Evolutionary conservation across 805 yeast species (phyloP), one percentile per base, ranked within the genome.

Genomic region (Saturnispora mendoncae): DNA sequence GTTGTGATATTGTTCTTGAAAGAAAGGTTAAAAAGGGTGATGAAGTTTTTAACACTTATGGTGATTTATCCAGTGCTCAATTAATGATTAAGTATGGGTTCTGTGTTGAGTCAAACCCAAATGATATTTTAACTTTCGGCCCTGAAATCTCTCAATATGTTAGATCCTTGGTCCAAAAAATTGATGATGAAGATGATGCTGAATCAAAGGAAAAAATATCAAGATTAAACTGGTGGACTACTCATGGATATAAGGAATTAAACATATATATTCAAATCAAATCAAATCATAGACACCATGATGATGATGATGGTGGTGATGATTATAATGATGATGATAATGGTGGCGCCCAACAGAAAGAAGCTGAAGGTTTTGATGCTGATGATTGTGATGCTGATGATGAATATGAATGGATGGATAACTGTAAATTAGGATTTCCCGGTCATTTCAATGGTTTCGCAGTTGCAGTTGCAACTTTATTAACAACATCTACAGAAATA

Each of bases 41-140:
- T 10, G 96, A 90, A 53, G 53, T 90, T 12, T 84, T 78, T 65
- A 87, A 85, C 60, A 78, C 92, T 0, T 88, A 87, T 52, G 97
- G 96, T 0, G 80, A 78, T 21, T 65, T 80, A 30, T 61, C 79
- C 13, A 85, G 84, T 50, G 67, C 82, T 0, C 69, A 74, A 28
- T 61, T 88, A 31, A 57, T 87, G 12, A 75, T 87, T 12, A 70
- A 84, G 43, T 88, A 87, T 56, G 96, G 96, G 1, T 87, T 88
- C 56, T 72, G 79, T 8, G 64, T 72, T 28, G 62, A 66, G 38
- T 62, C 64, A n/a, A 75, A 78, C 48, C 62, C 65, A 1, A 68
- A 73, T 51, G 86, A 82, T 49, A 55, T 69, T 2, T 71, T 82
- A 10, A 67, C 76, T 40, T 54, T 84, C n/a, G 76, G 80, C 1